Evolutionary conservation across 306 rosid species (phyloP), one percentile per base, ranked within the genome.

Genomic region (Corylus heterophylla): DNA sequence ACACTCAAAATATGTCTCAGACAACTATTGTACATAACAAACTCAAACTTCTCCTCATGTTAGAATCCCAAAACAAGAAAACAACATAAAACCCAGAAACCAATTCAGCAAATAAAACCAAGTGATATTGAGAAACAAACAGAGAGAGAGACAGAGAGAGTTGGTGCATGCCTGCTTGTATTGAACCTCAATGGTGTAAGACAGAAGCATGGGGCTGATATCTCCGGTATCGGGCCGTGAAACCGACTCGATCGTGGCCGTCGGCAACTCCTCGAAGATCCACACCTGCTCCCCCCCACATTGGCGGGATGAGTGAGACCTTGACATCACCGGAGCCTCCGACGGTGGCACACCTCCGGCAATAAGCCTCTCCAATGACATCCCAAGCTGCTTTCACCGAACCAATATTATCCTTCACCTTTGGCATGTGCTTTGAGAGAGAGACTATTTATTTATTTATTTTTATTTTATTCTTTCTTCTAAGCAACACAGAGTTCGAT

Each of bases 221-320:
- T 94, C 98, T 25, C 90, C 92, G 1, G 97, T 89, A 31, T 90
- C 97, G 16, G 92, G 90, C 7, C 89, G 87, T 4, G 98, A 94
- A 59, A 94, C 98, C 56, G 93, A 82, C 0, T 90, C 87, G 58
- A 92, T 88, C 17, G 87, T 86, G 17, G 93, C 97, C 44, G 67
- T 86, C 0, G 98, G 98, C 27, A 92, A 77, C 74, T 94, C 97
- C 0, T 88, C 92, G 69, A 94, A 94, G 80, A 92, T 88, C 85
- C 85, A 54, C 52, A 14, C 16, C 3, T 71, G 56, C 13, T 89
- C 96, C 55, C 79, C 96, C 52, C 79, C 82, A 75, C 90, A 81
- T 71, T 78, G 87, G 75, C 76, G 79, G 76, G 27, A 39, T 2
- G 90, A 82, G 22, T 58, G 80, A 20, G 85, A 79, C 51, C 63